phyloP scores from a whole-genome alignment of 306 rosid genomes.

The Elaeagnus macrophylla region DNA sequence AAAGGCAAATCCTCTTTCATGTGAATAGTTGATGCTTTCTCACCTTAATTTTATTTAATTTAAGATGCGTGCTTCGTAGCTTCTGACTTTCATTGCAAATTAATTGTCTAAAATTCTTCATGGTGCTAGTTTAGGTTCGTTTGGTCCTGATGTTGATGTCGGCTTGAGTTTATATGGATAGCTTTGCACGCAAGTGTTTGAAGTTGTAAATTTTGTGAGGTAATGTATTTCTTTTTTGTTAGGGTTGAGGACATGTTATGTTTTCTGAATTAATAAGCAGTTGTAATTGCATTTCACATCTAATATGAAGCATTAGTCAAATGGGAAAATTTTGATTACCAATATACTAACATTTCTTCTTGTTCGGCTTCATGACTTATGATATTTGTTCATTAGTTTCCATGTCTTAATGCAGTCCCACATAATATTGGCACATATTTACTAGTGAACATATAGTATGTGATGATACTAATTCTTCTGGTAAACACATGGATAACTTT shows the following conservation, averaged over 20 bases:
- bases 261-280: background rate
- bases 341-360: too few species aligned
- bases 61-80: constrained; percentile 25
- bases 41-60: constrained; percentile 5
- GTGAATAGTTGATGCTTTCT: constrained; percentile 19
- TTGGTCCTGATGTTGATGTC: constrained; percentile 24
- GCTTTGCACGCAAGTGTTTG: constrained; percentile 9
- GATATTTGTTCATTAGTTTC: too few species aligned
- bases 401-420: too few species aligned
- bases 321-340: background rate
- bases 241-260: background rate
- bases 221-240: background rate
- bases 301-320: background rate
- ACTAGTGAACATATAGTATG: too few species aligned
- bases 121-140: constrained; percentile 23
- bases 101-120: constrained; percentile 28
- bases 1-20: constrained; percentile 20
- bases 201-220: constrained; percentile 13
- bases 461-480: too few species aligned
- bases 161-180: constrained; percentile 21
- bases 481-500: too few species aligned
- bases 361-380: too few species aligned
- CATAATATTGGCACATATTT: too few species aligned
- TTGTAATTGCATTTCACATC: background rate
- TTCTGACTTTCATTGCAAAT: too few species aligned